Evolutionary conservation across 164 flowering plant genomes (phyloP).

Genomic region (Liquidambar formosana): DNA sequence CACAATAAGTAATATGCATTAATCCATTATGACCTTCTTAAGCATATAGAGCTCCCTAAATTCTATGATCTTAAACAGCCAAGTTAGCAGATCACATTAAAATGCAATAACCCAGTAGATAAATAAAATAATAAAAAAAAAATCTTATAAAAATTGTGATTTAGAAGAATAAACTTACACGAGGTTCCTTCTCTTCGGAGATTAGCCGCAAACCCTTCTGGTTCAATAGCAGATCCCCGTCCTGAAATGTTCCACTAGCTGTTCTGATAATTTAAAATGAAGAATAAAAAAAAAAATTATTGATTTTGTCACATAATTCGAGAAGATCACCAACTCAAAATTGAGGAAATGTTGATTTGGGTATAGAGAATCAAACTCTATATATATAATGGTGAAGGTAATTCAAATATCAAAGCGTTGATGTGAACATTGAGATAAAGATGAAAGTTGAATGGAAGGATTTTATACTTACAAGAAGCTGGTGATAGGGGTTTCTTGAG

Average conservation of each 20-base stretch:
- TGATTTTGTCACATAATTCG: background rate
- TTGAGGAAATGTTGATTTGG: background rate
- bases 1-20: no score
- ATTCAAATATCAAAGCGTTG: no score
- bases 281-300: no score
- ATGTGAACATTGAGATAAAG: background rate
- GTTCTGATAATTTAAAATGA: slow-evolving; percentile 71
- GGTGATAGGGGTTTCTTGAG: slow-evolving; percentile 74
- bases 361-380: background rate
- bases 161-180: slow-evolving; percentile 46
- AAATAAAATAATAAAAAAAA: no score
- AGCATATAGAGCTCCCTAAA: no score
- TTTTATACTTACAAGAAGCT: slow-evolving; percentile 84
- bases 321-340: background rate
- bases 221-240: slow-evolving; percentile 90
- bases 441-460: no score
- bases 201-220: slow-evolving; percentile 81
- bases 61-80: no score
- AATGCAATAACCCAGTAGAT: background rate
- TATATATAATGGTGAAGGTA: no score
- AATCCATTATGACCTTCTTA: no score
- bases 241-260: slow-evolving; percentile 97
- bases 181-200: slow-evolving; percentile 67
- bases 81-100: no score
- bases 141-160: background rate